Evolutionary conservation across 306 rosid species (phyloP), one percentile per base, ranked within the genome.

Genomic region (Prunus kanzakura): DNA sequence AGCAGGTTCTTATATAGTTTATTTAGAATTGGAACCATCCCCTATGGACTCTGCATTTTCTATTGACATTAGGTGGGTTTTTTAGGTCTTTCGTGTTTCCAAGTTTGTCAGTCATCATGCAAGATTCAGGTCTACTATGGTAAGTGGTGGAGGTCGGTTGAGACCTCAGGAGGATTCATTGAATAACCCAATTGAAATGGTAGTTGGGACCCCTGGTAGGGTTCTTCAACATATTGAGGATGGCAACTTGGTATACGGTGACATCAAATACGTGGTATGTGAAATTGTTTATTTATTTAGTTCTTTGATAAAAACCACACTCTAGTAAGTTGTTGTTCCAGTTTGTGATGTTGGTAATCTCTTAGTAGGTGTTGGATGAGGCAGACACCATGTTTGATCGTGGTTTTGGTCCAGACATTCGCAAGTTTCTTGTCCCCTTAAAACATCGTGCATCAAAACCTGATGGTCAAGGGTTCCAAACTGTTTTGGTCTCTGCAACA

Each of bases 301-400:
- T 13, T 64, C n/a, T 43, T 76, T 14, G 11, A 35, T 55, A 57
- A 13, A 54, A 13, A 6, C 25, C 15, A 18, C 46, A 56, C 56
- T 71, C 43, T 52, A 43, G 68, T 57, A 12, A 35, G 47, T 69
- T 54, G 66, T 25, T 56, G 43, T 62, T 83, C 16, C 52, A 43
- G 29, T 74, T 81, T 12, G 49, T 76, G 80, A 73, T 12, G 19
- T 54, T 69, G 61, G 30, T 72, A 62, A 77, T 76, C 72, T 47
- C 52, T 79, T 81, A 67, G 79, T 75, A 95, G 99, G 97, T 95
- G 64, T 85, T 95, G 81, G 99, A 95, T 77, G 99, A 95, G 87
- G 99, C 97, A 30, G 97, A 95, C 85, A 92, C 97, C 29, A 95
- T 92, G 99, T 95, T 95, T 86, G 99, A 95, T 88, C 91, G 86